Evolutionary conservation across 106 monocot species (phyloP), one percentile per base, ranked within the genome.

Genomic region (Dendrobium officinale): DNA sequence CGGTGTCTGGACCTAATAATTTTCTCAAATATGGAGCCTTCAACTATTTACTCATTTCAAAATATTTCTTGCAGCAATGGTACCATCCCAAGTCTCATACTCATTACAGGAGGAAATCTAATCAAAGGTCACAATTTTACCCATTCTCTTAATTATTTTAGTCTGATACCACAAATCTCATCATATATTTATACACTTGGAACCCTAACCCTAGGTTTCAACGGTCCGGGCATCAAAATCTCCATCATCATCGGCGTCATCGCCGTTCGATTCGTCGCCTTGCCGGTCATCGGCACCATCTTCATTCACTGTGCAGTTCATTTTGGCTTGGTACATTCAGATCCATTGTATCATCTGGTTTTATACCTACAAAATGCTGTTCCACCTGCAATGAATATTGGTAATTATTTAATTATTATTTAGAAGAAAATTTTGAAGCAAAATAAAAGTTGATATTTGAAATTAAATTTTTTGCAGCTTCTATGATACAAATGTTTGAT

Each of bases 301-400:
- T 80, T 91, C 20, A 77, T 94, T n/a, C 82, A 89, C 73, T 77
- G 61, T 27, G 94, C 94, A 22, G 73, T 89, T 77, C 79, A 75
- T 51, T 61, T 88, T 11, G 91, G 91, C 20, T 78, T 94, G 27
- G 77, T 94, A 66, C 87, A 89, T 27, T 42, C 88, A 42, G 91
- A 94, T 78, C 94, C 91, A 37, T 72, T 94, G 8, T 93, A 87
- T 70, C 91, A 85, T 26, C 86, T 93, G 78, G 80, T 87, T 56
- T 82, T 93, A 44, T 77, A 89, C 19, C 55, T 93, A 45, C 93
- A 93, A 48, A 84, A 91, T 81, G 85, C 89, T 6, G 81, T 93
- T 55, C 93, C 93, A 24, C 93, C 93, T 16, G 93, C 93, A 70
- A 87, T 93, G 87, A 93, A 93, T 84, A 93, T 90, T 17, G 82